Conservation (phyloP, 2,329 filamentous ascomycete genomes). For the Stagonosporopsis tanaceti region DNA sequence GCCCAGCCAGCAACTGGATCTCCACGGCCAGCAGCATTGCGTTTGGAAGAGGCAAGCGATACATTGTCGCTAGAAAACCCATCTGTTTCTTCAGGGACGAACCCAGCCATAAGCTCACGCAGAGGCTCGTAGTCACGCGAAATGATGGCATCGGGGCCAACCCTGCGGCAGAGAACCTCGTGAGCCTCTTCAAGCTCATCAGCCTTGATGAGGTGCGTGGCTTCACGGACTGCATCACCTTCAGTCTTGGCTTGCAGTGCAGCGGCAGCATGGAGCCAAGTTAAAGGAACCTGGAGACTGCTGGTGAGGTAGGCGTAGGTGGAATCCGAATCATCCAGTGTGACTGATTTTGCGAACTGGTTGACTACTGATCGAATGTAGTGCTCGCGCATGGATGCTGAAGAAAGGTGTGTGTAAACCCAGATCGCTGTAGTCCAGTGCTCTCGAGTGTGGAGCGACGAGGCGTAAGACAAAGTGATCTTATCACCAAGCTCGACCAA, state of each 20-base stretch:
- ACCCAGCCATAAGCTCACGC: slow-evolving; percentile 73
- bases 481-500: slow-evolving; percentile 65
- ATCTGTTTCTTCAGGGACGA: slow-evolving; percentile 62
- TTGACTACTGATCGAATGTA: slow-evolving; percentile 71
- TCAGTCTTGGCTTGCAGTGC: slow-evolving; percentile 81
- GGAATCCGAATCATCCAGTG: slow-evolving; percentile 63
- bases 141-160: slow-evolving; percentile 84
- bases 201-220: slow-evolving; percentile 77
- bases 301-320: slow-evolving; percentile 68
- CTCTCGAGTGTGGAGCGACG: slow-evolving; percentile 45
- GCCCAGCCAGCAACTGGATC: slow-evolving; percentile 74
- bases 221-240: slow-evolving; percentile 66
- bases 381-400: slow-evolving; percentile 69
- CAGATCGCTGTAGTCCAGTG: slow-evolving; percentile 67
- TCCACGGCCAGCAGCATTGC: slow-evolving; percentile 9
- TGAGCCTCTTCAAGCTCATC: slow-evolving; percentile 82
- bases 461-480: slow-evolving; percentile 60
- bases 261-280: slow-evolving; percentile 88
- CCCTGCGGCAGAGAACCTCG: slow-evolving; percentile 77
- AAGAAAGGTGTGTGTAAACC: slow-evolving; percentile 78
- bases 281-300: slow-evolving; percentile 73
- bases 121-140: slow-evolving; percentile 79
- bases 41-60: slow-evolving; percentile 18
- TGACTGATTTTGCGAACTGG: slow-evolving; percentile 70
- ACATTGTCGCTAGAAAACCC: slow-evolving; percentile 23